Conservation (phyloP, 441 rosid species). For the Gossypium schwendimanii region DNA sequence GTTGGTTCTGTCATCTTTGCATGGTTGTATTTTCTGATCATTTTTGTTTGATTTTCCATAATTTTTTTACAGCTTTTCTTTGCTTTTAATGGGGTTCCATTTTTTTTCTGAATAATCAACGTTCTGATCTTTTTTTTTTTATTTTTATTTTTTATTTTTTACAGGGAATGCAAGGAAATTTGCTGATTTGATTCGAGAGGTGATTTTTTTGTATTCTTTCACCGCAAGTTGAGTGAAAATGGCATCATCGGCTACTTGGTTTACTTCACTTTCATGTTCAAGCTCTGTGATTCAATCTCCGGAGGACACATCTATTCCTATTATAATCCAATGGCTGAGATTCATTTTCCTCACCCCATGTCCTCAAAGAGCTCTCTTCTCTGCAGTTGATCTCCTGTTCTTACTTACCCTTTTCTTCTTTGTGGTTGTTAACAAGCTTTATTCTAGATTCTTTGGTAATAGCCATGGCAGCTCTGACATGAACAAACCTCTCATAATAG, state of each 20-base stretch:
- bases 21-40: background rate
- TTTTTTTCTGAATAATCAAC: background rate
- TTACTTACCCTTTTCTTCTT: constrained; percentile 42
- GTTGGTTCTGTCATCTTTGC: background rate
- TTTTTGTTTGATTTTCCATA: background rate
- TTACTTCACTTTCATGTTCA: constrained; percentile 53
- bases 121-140: background rate
- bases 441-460: constrained; percentile 29
- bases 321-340: constrained; percentile 53
- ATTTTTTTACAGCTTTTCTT: background rate
- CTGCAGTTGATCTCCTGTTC: constrained; percentile 46
- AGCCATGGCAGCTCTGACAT: constrained; percentile 23
- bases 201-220: background rate
- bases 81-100: background rate
- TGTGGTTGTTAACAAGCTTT: constrained; percentile 41
- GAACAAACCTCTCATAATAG: constrained; percentile 46
- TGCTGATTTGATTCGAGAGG: too few species aligned
- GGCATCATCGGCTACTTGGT: constrained; percentile 38
- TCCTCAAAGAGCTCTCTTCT: constrained; percentile 58
- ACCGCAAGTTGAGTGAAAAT: background rate
- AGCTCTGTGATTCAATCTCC: constrained; percentile 27
- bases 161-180: too few species aligned
- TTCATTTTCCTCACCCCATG: constrained; percentile 74
- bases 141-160: background rate
- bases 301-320: constrained; percentile 31